Evolutionary conservation across 2,329 filamentous ascomycete species (phyloP), one percentile per base, ranked within the genome.

Genomic region (Fusarium miscanthi): DNA sequence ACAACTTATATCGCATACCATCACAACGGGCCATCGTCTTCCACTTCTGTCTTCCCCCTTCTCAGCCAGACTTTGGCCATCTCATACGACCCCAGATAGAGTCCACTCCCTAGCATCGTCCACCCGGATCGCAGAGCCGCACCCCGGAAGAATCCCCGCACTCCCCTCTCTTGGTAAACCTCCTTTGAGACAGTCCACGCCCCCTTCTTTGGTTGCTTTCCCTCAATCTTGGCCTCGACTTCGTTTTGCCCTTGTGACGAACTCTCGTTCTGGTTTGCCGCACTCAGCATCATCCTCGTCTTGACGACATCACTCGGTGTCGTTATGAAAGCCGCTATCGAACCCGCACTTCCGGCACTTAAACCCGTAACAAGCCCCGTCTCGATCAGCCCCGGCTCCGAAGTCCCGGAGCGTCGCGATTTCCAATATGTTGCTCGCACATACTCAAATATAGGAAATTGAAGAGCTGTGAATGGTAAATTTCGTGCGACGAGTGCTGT

Each of bases 221-320:
- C 64, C 74, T 58, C 73, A 67, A 59, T 75, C 67, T 63, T 80
- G 62, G 61, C 70, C 27, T 65, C 41, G 48, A 61, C 54, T 38
- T 70, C 59, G 38, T 27, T 56, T 23, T 70, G 56, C 3, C 69
- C 54, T 62, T 66, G 60, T 10, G 35, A 19, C 3, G 48, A 41
- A 31, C 30, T 69, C 30, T 73, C 52, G 10, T 12, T 51, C 30
- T 51, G 66, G 30, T 53, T 75, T 33, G 84, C 85, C 3, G 90
- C 90, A 35, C 87, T 86, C 31, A 97, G 85, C 94, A 97, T 97
- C 82, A 97, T 92, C 54, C 93, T 85, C 72, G 94, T 97, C 85
- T 97, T 97, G 30, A 97, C 88, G 14, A 97, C 94, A 81, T 97
- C 95, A 61, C 94, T 90, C 0, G 95, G 95, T 56, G 94, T 97